Evolutionary conservation across 768 basidiomycete species (phyloP), one percentile per base, ranked within the genome.

Genomic region (Naganishia onofrii): DNA sequence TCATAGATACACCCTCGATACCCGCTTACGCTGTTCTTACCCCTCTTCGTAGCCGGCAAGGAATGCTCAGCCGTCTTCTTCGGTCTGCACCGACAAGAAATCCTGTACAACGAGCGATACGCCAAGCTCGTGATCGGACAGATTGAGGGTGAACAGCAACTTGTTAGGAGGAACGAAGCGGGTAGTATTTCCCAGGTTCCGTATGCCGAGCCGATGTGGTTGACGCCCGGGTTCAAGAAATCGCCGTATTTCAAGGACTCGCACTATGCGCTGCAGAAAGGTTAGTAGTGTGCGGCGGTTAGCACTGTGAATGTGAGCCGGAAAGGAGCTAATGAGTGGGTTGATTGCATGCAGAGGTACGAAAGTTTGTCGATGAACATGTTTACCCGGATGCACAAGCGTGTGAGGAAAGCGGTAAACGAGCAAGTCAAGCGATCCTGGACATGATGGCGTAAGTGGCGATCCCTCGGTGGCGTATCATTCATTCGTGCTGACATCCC

Each of bases 21-120:
- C 26, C 51, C 10, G 79, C 17, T 34, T 26, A 66, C 36, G 23
- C 31, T 23, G 51, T n/a, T 32, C 58, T 36, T 36, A 26, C 32
- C 56, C 23, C 15, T 32, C 12, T 4, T n/a, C 31, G 19, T 56
- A 89, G 91, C 90, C 63, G 93, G 92, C 10, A 85, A 90, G 79
- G 93, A 96, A 75, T 89, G 89, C 0, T 95, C 93, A 0, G 89
- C 92, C 42, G 85, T 86, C 5, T 96, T 97, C 84, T 96, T 89
- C 75, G 87, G 90, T 66, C 87, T 97, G 48, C 94, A 98, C 78
- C 86, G 91, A 28, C 86, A 88, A 51, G 93, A 95, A 75, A 87
- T 96, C 19, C 85, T 97, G 53, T 82, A 85, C 69, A 87, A 85
- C 73, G 88, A 90, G 0, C 89, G 90, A 68, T 79, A 81, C 56